Percentiles rank a stretch among this genome's conserved stretches.
phyloP scores from a whole-genome alignment of 441 rosid species.

The Pelargonium citronellum region DNA sequence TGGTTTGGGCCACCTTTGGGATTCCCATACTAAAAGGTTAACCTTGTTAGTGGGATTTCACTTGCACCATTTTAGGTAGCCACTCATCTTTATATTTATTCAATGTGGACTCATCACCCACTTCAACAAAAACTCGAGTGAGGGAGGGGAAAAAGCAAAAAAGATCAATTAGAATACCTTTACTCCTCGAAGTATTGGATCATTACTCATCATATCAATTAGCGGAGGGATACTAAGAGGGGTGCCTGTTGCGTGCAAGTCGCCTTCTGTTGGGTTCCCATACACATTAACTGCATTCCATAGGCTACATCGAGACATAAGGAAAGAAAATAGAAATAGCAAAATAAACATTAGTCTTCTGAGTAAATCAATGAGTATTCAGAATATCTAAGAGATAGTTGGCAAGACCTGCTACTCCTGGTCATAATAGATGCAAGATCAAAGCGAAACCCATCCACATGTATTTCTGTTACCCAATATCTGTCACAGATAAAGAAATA shows the following conservation, averaged over 20 bases:
- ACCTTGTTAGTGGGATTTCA: no score
- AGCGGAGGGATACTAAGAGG: constrained; percentile 83
- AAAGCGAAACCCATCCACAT: constrained; percentile 97
- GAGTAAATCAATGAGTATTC: constrained; percentile 8
- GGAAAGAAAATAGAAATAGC: constrained; percentile 16
- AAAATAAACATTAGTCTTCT: constrained; percentile 2
- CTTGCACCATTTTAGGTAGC: no score
- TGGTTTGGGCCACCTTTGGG: no score
- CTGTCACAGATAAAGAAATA: constrained; percentile 40
- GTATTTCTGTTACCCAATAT: constrained; percentile 97
- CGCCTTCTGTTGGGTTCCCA: constrained; percentile 63
- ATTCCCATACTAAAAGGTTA: no score
- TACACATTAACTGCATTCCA: constrained; percentile 86
- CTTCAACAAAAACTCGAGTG: no score
- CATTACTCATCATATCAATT: constrained; percentile 86
- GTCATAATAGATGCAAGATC: constrained; percentile 98
- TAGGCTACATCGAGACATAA: constrained; percentile 43
- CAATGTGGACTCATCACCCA: no score
- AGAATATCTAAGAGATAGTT: constrained; percentile 11
- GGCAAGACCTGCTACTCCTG: constrained; percentile 68
- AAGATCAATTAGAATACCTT: constrained; percentile 45
- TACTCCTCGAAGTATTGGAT: constrained; percentile 76
- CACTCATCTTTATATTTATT: no score
- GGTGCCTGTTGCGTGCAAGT: constrained; percentile 65
- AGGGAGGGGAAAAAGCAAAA: constrained; percentile 1